Evolutionary conservation across 1,284 basidiomycete genomes (phyloP), one percentile per base, ranked within the genome.

Genomic region (Blastosporella zonata): DNA sequence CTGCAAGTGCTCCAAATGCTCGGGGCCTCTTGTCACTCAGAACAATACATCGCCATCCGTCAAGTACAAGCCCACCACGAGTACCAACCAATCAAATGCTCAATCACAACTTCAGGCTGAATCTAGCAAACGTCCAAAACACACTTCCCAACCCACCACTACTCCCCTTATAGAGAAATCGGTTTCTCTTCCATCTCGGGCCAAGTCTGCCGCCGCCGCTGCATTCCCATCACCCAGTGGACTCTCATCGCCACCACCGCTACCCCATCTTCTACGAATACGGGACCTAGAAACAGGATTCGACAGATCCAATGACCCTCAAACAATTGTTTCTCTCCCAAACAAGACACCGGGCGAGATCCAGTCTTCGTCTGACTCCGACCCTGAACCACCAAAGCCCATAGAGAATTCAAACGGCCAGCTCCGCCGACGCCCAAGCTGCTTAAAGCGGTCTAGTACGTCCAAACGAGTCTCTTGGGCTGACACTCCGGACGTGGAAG

Each of bases 381-480:
- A 41, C 31, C 20, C 23, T 13, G 31, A 50, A 22, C 28, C 46
- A 8, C 8, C 29, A 17, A 52, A 49, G 21, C 46, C 43, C 9
- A 21, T 38, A 5, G 53, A 48, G 31, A 39, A 35, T 15, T 27
- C 23, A 7, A 57, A 37, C 48, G 47, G 23, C 13, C 64, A 60
- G 31, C 56, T 79, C 10, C 66, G 72, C 28, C 78, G 76, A 47
- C 68, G 77, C 52, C 69, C 81, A 47, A 86, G 84, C 58, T 83
- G 79, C 55, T 72, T 86, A 53, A 84, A 79, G 65, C 75, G 79
- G 43, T 60, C 74, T 45, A 84, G 79, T 54, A 67, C 75, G 27
- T 66, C 68, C n/a, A 87, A 87, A 67, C 77, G 78, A 6, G 84
- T 87, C 6, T 82, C 84, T 28, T 87, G 84, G 84, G 84, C 84